phyloP scores from a whole-genome alignment of 805 yeast species.

The Candida lessepsii region DNA sequence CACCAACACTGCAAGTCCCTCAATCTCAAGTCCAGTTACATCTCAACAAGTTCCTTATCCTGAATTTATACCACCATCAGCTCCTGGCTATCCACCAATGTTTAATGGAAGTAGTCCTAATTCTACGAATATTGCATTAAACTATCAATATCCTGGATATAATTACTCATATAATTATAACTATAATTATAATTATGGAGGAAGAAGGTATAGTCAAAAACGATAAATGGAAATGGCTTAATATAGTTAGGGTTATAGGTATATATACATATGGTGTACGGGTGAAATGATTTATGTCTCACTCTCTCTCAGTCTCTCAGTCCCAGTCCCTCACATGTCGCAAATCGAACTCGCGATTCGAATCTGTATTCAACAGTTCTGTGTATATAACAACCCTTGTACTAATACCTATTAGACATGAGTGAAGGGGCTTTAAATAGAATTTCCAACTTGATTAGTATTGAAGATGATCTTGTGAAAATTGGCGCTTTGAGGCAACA shows the following conservation, averaged over 20 bases:
- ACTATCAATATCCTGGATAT: slow-evolving; percentile 4
- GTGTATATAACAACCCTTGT: too few species aligned
- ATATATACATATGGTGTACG: too few species aligned
- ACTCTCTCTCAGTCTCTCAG: too few species aligned
- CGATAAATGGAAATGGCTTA: too few species aligned
- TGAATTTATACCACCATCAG: slow-evolving; percentile 11
- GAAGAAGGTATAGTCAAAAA: slow-evolving; percentile 16
- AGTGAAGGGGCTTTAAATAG: slow-evolving; percentile 41
- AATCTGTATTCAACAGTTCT: too few species aligned
- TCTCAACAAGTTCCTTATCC: not conserved
- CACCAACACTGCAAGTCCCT: slow-evolving; percentile 2
- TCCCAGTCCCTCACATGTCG: too few species aligned
- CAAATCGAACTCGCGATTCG: too few species aligned
- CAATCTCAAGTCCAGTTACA: slow-evolving; percentile 2
- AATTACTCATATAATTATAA: slow-evolving; percentile 2
- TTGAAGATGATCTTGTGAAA: slow-evolving; percentile 55
- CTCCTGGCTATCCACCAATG: slow-evolving; percentile 34
- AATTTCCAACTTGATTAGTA: slow-evolving; percentile 38
- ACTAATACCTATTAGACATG: too few species aligned
- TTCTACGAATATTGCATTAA: slow-evolving; percentile 5
- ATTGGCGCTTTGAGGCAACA: slow-evolving; percentile 53
- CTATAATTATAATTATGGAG: slow-evolving; percentile 8
- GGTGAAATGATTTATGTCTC: too few species aligned
- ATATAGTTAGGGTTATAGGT: too few species aligned
- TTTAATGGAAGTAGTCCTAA: slow-evolving; percentile 19